phyloP scores from a whole-genome alignment of 306 rosid genomes.

The Dicorynia guianensis region DNA sequence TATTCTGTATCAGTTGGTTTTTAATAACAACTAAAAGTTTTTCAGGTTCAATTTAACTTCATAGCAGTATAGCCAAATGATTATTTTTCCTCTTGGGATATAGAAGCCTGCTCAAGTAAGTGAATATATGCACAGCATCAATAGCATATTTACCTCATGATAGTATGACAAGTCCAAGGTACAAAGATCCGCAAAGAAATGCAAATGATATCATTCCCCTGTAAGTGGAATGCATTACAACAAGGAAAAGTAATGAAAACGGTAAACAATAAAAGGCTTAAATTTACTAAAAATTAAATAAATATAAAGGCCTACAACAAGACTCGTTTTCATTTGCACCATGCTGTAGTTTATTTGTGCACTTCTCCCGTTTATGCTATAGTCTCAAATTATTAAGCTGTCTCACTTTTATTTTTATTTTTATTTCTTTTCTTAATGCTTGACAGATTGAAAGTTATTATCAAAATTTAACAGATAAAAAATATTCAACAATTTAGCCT shows the following conservation, averaged over 20 bases:
- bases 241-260: slow-evolving; percentile 25
- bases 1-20: neutral
- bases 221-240: slow-evolving; percentile 33
- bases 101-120: slow-evolving; percentile 11
- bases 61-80: neutral
- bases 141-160: slow-evolving; percentile 52
- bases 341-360: neutral
- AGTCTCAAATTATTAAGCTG: too few relatives aligned
- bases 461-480: too few relatives aligned
- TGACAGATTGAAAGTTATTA: too few relatives aligned
- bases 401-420: too few relatives aligned
- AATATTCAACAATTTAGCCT: too few relatives aligned
- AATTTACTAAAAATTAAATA: too few relatives aligned
- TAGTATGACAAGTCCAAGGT: slow-evolving; percentile 66
- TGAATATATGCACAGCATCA: neutral
- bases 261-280: neutral
- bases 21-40: neutral
- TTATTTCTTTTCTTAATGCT: too few relatives aligned
- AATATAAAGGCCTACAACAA: neutral
- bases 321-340: neutral
- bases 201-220: slow-evolving; percentile 63
- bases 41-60: slow-evolving; percentile 16
- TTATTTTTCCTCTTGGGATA: slow-evolving; percentile 7
- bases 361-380: neutral
- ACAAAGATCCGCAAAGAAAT: slow-evolving; percentile 55